These are phyloP conservation scores for Mycena maculata DNA, from an alignment of 768 basidiomycete species.

Conservation along the genomic window DNA sequence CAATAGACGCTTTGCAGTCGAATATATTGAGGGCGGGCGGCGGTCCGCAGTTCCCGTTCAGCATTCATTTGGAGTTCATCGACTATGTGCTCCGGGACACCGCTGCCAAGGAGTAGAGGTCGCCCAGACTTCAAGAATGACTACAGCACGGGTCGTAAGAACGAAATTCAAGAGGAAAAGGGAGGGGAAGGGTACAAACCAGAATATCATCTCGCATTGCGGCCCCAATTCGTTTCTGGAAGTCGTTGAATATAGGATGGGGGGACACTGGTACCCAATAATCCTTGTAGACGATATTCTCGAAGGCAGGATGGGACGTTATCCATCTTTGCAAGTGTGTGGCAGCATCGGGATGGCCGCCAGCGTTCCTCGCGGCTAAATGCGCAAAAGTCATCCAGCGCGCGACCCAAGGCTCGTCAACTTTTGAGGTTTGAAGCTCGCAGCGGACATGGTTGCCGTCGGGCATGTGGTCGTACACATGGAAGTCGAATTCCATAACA, in stretches of 20 bases:
- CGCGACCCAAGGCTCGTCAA: slow-evolving; percentile 67
- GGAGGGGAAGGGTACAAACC: slow-evolving; percentile 46
- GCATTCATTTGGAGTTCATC: slow-evolving; percentile 65
- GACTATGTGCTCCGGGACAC: slow-evolving; percentile 64
- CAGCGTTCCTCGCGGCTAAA: slow-evolving; percentile 64
- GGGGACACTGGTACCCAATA: slow-evolving; percentile 74
- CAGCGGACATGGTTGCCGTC: slow-evolving; percentile 60
- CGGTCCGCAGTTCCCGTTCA: slow-evolving; percentile 62
- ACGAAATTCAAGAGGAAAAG: not conserved
- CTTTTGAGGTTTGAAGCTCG: slow-evolving; percentile 52
- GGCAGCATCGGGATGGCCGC: slow-evolving; percentile 75
- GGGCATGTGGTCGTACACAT: slow-evolving; percentile 69
- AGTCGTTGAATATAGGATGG: slow-evolving; percentile 57
- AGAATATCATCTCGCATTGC: slow-evolving; percentile 69
- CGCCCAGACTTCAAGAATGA: slow-evolving; percentile 73
- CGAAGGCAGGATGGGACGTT: slow-evolving; percentile 63
- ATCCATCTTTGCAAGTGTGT: slow-evolving; percentile 67
- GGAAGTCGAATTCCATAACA: slow-evolving; percentile 77
- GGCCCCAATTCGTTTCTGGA: slow-evolving; percentile 51
- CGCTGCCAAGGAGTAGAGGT: slow-evolving; percentile 75
- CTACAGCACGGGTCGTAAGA: slow-evolving; percentile 46
- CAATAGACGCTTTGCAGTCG: slow-evolving; percentile 73
- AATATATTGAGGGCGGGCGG: slow-evolving; percentile 60
- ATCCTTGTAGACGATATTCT: slow-evolving; percentile 66
- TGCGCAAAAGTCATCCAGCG: slow-evolving; percentile 71